Evolutionary conservation across 371 early-diverging fungal genomes (phyloP).

Genomic region (Dinochytrium kinnereticum): DNA sequence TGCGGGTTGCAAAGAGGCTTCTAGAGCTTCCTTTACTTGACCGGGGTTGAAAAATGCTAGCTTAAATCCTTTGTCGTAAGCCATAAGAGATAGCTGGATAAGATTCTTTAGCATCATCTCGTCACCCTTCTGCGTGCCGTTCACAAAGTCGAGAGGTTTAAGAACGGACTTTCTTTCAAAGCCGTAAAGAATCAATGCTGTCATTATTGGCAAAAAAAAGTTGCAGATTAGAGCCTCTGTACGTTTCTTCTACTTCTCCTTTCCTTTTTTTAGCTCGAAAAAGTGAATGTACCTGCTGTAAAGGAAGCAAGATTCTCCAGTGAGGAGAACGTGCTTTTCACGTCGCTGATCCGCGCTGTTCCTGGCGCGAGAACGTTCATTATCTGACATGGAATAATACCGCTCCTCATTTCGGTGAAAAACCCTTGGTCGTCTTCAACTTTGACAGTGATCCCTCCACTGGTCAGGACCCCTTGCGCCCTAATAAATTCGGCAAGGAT

Average conservation of each 20-base stretch:
- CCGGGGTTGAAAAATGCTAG: not conserved
- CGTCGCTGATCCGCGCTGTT: slow-evolving; percentile 20
- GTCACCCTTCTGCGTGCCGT: slow-evolving; percentile 42
- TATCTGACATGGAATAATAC: slow-evolving; percentile 22
- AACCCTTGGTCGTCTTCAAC: not conserved
- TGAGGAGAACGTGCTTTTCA: slow-evolving; percentile 17
- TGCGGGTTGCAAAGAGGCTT: not conserved
- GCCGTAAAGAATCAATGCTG: slow-evolving; percentile 38
- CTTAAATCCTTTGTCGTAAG: slow-evolving; percentile 30
- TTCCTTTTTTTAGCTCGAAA: no score
- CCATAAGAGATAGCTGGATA: slow-evolving; percentile 31
- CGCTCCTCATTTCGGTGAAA: slow-evolving; percentile 26
- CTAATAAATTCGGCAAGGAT: no score
- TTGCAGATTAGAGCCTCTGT: no score
- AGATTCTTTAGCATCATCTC: slow-evolving; percentile 33
- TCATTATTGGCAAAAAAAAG: not conserved
- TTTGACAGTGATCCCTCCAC: not conserved
- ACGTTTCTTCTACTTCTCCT: no score
- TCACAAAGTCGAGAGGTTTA: slow-evolving; percentile 42
- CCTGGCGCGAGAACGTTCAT: slow-evolving; percentile 28
- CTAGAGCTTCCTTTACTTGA: slow-evolving; percentile 5
- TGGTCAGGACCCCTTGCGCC: not conserved
- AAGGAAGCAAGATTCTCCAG: slow-evolving; percentile 43
- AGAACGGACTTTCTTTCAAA: slow-evolving; percentile 28
- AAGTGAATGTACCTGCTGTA: slow-evolving; percentile 31